These are phyloP conservation scores for Cyclaneusma minus DNA, from an alignment of 2,329 filamentous ascomycete genomes.

Conservation along the genomic window DNA sequence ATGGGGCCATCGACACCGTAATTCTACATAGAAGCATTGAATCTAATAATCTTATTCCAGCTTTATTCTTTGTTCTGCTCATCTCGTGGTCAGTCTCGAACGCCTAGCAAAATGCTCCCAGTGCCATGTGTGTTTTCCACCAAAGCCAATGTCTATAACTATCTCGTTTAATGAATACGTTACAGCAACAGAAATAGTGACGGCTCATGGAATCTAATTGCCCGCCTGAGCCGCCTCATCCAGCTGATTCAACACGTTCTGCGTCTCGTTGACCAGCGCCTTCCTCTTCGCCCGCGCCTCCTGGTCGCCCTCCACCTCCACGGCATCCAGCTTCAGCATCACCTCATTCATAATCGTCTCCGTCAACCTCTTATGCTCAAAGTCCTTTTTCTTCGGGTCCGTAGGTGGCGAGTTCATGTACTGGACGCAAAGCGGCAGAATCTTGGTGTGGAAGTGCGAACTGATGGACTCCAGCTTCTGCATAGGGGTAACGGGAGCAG, in stretches of 20 bases:
- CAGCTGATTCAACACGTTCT: constrained; percentile 47
- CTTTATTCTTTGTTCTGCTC: no score
- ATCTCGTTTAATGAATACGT: no score
- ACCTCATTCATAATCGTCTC: constrained; percentile 67
- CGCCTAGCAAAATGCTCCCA: no score
- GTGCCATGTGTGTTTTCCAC: no score
- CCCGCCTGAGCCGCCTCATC: constrained; percentile 26
- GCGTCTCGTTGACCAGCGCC: constrained; percentile 57
- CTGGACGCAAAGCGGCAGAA: constrained; percentile 47
- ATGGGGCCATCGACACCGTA: no score
- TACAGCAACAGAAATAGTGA: no score
- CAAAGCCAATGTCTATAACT: no score
- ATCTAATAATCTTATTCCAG: no score
- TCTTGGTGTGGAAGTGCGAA: constrained; percentile 44
- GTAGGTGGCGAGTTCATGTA: constrained; percentile 47
- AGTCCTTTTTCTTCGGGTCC: constrained; percentile 50
- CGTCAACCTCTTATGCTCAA: constrained; percentile 60
- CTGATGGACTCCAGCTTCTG: constrained; percentile 55
- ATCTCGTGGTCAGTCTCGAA: no score
- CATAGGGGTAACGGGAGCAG: constrained; percentile 26
- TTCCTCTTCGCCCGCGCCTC: constrained; percentile 52
- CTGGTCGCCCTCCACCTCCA: constrained; percentile 56
- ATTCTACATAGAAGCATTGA: no score
- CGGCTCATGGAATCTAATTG: no score
- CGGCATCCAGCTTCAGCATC: constrained; percentile 59